Evolutionary conservation across 2,329 filamentous ascomycete species (phyloP), one percentile per base, ranked within the genome.

Genomic region (Colletotrichum sp.): DNA sequence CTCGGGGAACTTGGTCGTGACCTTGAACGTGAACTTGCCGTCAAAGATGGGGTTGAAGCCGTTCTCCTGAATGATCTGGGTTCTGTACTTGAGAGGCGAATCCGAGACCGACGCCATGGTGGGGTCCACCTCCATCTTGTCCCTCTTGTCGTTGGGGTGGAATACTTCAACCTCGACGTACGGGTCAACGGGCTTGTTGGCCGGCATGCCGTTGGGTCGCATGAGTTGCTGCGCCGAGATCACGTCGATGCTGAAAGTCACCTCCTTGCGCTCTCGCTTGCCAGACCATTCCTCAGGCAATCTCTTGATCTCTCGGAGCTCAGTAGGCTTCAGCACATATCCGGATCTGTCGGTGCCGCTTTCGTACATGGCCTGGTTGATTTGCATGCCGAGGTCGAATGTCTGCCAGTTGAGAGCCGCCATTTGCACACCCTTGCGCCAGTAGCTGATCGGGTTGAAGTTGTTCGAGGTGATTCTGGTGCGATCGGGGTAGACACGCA

Each of bases 401-500:
- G 96, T 98, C 85, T 99, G 97, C 96, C 97, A 98, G 85, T 99
- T 99, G 77, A 98, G 89, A 1, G 97, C 97, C 16, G 94, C 96
- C 96, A 99, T 98, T 85, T 99, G 97, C 21, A 98, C 97, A 36
- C 97, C 97, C 58, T 95, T 93, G 67, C 96, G 93, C 97, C 97
- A 99, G 83, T 97, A 98, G 77, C 94, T 93, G 78, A 98, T 91
- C 1, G 97, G 97, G 80, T 98, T 96, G 81, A 98, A 98, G 85
- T 99, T 99, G 79, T 94, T 95, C 1, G 97, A 98, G 38, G 92
- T 92, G 72, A 98, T 89, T 32, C 97, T 94, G 79, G 92, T 93
- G 48, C 92, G 93, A 70, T 95, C 94, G 8, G 97, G 97, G 82
- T 99, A 99, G 12, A 98, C 96, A 58, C 97, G 94, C 91, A 98